Conservation (phyloP, 2,329 filamentous ascomycete genomes). For the Tolypocladium cylindrosporum region DNA sequence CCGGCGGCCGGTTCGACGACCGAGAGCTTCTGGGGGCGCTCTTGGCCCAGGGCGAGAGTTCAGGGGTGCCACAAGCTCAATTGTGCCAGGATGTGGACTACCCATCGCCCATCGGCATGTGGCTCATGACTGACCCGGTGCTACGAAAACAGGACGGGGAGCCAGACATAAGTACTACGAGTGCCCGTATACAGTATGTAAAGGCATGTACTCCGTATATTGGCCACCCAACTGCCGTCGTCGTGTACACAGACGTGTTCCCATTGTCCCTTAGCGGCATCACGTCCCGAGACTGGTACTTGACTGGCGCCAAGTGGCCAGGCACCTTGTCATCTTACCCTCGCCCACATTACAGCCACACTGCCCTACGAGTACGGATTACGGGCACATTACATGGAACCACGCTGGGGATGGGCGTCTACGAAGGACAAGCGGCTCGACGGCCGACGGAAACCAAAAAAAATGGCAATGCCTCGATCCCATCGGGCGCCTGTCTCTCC, state of each 20-base stretch:
- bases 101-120: neutral
- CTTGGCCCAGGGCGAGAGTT: neutral
- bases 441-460: neutral
- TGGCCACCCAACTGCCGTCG: neutral
- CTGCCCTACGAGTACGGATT: neutral
- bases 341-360: neutral
- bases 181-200: neutral
- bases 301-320: neutral
- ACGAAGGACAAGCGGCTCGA: neutral
- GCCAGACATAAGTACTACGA: neutral
- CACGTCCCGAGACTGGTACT: neutral
- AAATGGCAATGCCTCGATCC: neutral
- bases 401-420: neutral
- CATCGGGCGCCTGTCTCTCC: neutral
- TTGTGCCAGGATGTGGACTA: neutral
- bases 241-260: neutral
- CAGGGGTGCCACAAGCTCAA: neutral
- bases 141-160: neutral
- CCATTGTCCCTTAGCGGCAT: neutral
- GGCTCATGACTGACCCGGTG: neutral
- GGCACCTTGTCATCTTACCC: neutral
- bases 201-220: neutral
- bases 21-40: neutral
- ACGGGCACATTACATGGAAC: neutral
- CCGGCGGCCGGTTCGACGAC: neutral